phyloP scores from a whole-genome alignment of 306 rosid genomes.

The Ormosia semicastrata region DNA sequence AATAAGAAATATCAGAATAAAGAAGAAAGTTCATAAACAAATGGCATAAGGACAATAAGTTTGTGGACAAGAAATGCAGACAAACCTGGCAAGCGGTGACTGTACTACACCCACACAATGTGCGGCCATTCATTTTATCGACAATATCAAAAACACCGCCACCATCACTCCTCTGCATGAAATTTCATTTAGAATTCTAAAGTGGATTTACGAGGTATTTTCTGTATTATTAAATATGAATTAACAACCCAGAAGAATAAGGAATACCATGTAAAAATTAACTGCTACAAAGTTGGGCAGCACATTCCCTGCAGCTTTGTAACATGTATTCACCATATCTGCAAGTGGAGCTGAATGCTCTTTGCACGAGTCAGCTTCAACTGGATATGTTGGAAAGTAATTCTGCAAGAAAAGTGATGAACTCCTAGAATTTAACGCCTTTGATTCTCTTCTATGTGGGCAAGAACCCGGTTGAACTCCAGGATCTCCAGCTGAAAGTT shows the following conservation, averaged over 20 bases:
- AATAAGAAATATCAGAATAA: not conserved
- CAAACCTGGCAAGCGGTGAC: conserved; percentile 86
- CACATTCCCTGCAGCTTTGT: conserved; percentile 80
- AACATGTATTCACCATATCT: conserved; percentile 82
- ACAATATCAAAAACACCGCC: conserved; percentile 83
- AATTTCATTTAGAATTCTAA: conserved; percentile 31
- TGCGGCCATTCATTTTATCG: conserved; percentile 78
- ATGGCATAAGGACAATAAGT: conserved; percentile 2
- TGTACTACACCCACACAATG: conserved; percentile 81
- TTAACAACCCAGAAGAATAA: not conserved
- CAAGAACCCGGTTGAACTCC: conserved; percentile 77
- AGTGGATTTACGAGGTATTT: conserved; percentile 8
- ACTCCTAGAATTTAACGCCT: conserved; percentile 67
- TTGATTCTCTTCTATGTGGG: conserved; percentile 88
- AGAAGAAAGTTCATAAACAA: conserved; percentile 25
- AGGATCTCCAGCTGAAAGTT: conserved; percentile 93
- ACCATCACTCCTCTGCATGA: conserved; percentile 92
- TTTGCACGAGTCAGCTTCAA: conserved; percentile 88
- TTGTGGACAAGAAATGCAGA: conserved; percentile 26
- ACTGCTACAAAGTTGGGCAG: conserved; percentile 91
- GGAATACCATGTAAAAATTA: conserved; percentile 90
- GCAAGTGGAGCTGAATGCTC: conserved; percentile 92
- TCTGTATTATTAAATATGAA: not conserved
- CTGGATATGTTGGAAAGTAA: conserved; percentile 93
- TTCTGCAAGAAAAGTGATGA: conserved; percentile 77